A percentile compares a stretch with the other conserved stretches of the same genome.
phyloP scores from a whole-genome alignment of 305 asterid genomes.

The Lippia alba region DNA sequence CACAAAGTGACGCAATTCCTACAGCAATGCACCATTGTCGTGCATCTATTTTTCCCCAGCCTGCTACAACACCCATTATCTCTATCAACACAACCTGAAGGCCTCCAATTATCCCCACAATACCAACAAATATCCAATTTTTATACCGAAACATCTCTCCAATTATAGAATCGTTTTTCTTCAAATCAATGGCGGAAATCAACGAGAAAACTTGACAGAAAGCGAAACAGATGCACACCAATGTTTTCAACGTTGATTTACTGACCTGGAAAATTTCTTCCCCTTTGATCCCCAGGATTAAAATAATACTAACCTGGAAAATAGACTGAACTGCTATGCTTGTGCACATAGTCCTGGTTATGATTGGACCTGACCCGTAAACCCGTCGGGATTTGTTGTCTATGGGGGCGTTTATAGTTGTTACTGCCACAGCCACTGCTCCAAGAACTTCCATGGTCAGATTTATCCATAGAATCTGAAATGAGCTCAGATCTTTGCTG shows the following conservation, averaged over 20 bases:
- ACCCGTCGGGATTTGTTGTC: background rate
- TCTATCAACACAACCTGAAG: slow-evolving; percentile 41
- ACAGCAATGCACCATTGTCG: slow-evolving; percentile 44
- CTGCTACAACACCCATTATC: slow-evolving; percentile 35
- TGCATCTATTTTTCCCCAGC: slow-evolving; percentile 34
- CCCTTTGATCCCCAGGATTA: slow-evolving; percentile 39
- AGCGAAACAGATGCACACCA: slow-evolving; percentile 40
- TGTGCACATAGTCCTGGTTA: slow-evolving; percentile 38
- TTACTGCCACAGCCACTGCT: slow-evolving; percentile 37
- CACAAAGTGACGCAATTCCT: slow-evolving; percentile 42
- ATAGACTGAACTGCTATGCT: slow-evolving; percentile 39
- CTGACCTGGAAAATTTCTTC: slow-evolving; percentile 21
- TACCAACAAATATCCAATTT: slow-evolving; percentile 18
- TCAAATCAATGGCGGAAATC: slow-evolving; percentile 30
- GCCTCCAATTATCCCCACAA: slow-evolving; percentile 29
- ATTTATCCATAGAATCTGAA: slow-evolving; percentile 50
- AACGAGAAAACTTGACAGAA: slow-evolving; percentile 47
- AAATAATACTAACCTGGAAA: slow-evolving; percentile 34
- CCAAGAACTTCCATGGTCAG: slow-evolving; percentile 40
- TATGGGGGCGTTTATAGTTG: background rate
- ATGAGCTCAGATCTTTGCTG: slow-evolving; percentile 32
- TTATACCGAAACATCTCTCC: background rate
- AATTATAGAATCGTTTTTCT: background rate
- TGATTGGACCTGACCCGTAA: slow-evolving; percentile 18
- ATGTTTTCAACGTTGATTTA: slow-evolving; percentile 15